phyloP scores from a whole-genome alignment of 106 monocot species.

The Apostasia shenzhenica region DNA sequence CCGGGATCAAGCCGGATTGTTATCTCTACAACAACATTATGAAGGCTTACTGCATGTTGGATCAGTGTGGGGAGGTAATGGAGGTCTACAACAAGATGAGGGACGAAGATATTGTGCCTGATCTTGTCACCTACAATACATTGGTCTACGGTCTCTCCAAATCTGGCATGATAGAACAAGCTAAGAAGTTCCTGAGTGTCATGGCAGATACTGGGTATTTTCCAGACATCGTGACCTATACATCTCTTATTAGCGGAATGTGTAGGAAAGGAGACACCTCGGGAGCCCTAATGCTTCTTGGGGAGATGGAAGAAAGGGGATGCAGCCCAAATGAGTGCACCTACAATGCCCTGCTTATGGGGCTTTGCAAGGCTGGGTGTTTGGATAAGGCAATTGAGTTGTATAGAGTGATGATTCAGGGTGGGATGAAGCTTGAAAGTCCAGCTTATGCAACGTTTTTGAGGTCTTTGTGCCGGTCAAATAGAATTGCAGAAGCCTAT shows the following conservation, averaged over 20 bases:
- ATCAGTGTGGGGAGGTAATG: slow-evolving; percentile 65
- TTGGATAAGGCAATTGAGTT: slow-evolving; percentile 69
- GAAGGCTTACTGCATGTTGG: slow-evolving; percentile 76
- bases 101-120: slow-evolving; percentile 83
- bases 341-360: slow-evolving; percentile 83
- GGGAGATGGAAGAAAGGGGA: slow-evolving; percentile 79
- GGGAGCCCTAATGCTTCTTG: slow-evolving; percentile 51
- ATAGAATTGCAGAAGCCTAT: slow-evolving; percentile 71
- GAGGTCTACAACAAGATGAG: slow-evolving; percentile 83
- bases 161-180: slow-evolving; percentile 66
- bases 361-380: slow-evolving; percentile 62
- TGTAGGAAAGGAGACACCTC: slow-evolving; percentile 75
- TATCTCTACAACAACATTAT: slow-evolving; percentile 86
- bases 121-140: slow-evolving; percentile 86
- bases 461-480: slow-evolving; percentile 50
- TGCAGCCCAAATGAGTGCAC: slow-evolving; percentile 83
- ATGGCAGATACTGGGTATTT: slow-evolving; percentile 63
- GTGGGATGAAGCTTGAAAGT: slow-evolving; percentile 65
- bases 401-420: slow-evolving; percentile 47
- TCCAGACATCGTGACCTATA: slow-evolving; percentile 76
- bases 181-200: slow-evolving; percentile 53
- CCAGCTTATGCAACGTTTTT: slow-evolving; percentile 71
- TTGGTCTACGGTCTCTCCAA: slow-evolving; percentile 79
- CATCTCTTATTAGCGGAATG: slow-evolving; percentile 86
- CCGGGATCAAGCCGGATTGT: slow-evolving; percentile 81